Conservation (phyloP, 1,284 basidiomycete species). For the Papiliotrema flavescens region DNA sequence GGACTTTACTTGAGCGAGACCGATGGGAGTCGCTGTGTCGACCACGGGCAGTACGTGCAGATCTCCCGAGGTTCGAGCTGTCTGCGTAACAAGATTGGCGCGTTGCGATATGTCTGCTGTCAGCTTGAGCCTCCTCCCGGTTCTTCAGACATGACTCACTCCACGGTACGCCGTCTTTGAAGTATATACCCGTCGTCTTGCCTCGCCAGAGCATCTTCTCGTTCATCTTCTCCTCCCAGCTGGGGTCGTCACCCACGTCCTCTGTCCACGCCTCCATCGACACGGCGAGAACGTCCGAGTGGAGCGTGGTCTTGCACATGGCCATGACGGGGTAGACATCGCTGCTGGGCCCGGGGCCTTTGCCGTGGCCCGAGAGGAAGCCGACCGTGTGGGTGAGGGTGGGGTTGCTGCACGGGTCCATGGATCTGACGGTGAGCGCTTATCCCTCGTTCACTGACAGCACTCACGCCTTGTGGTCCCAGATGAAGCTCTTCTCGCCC, state of each 20-base stretch:
- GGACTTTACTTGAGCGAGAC: conserved; percentile 47
- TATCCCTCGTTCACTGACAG: background rate
- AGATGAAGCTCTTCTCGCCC: conserved; percentile 34
- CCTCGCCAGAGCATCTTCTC: conserved; percentile 63
- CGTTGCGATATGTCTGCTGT: conserved; percentile 52
- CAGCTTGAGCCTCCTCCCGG: background rate
- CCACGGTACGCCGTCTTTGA: conserved; percentile 54
- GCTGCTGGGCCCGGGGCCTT: conserved; percentile 55
- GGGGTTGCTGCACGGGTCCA: conserved; percentile 62
- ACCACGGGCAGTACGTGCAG: conserved; percentile 42
- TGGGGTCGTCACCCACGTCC: conserved; percentile 52
- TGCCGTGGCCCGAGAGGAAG: conserved; percentile 54
- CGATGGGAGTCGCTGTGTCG: conserved; percentile 46
- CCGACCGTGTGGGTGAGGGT: conserved; percentile 56
- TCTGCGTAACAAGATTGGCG: conserved; percentile 44
- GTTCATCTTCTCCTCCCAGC: conserved; percentile 59
- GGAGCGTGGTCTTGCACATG: conserved; percentile 57
- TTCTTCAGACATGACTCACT: conserved; percentile 20
- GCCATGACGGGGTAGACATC: conserved; percentile 55
- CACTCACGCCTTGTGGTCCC: conserved; percentile 45
- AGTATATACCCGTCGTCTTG: conserved; percentile 62
- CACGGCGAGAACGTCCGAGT: conserved; percentile 60
- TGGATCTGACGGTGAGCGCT: conserved; percentile 40
- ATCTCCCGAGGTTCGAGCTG: conserved; percentile 47
- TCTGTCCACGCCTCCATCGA: conserved; percentile 47